These are phyloP conservation scores for Saccharomyces uvarum DNA, from an alignment of 1,139 yeast genomes.

Conservation along the genomic window DNA sequence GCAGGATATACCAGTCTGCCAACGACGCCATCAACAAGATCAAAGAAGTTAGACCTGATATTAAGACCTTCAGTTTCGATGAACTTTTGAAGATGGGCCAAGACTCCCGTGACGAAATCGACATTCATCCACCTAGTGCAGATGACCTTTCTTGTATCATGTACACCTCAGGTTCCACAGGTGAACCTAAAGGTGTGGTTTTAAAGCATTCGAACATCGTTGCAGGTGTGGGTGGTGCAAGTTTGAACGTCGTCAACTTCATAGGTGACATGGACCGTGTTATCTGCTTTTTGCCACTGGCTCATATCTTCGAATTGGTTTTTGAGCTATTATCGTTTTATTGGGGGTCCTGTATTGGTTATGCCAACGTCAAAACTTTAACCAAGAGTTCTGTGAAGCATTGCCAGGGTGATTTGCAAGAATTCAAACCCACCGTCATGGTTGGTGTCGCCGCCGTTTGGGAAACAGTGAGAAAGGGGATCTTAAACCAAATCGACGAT, in stretches of 20 bases:
- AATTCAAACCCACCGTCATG: conserved; percentile 87
- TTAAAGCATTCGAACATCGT: conserved; percentile 69
- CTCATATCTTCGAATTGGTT: conserved; percentile 89
- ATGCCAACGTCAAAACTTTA: conserved; percentile 87
- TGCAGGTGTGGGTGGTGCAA: conserved; percentile 80
- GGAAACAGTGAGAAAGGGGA: conserved; percentile 94
- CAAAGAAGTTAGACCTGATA: conserved; percentile 60
- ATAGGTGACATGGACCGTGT: conserved; percentile 57
- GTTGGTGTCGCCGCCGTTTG: conserved; percentile 99
- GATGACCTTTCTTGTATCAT: conserved; percentile 81
- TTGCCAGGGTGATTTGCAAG: conserved; percentile 81
- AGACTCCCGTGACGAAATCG: conserved; percentile 34
- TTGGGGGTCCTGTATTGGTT: conserved; percentile 91
- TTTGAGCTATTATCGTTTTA: conserved; percentile 71
- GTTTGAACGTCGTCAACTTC: conserved; percentile 49
- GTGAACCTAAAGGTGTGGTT: conserved; percentile 95
- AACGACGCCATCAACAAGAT: conserved; percentile 50
- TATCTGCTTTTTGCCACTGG: conserved; percentile 86
- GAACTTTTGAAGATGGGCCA: conserved; percentile 65
- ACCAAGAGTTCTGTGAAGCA: conserved; percentile 76
- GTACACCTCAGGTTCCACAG: conserved; percentile 98
- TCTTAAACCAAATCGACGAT: conserved; percentile 62
- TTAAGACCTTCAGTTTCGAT: conserved; percentile 54
- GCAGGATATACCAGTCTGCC: conserved; percentile 51
- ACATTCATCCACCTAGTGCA: conserved; percentile 48